A percentile compares a stretch with the other conserved stretches of the same genome.
These are phyloP conservation scores for Jamesozyma hellenica DNA, from an alignment of 805 yeast species.

Conservation along the genomic window DNA sequence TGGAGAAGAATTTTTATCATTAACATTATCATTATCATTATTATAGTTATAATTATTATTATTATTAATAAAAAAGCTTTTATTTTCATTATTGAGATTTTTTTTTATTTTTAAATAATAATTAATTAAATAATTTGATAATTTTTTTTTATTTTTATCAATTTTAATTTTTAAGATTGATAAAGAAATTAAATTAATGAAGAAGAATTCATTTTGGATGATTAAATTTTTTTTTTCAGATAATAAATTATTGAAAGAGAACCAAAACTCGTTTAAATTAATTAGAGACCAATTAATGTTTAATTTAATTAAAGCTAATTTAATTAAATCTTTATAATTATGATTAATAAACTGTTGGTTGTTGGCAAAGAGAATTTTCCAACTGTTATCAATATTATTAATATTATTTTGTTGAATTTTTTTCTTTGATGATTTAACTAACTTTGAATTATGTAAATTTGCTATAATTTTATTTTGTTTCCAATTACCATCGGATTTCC, in stretches of 20 bases:
- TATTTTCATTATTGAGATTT: neutral
- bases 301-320: constrained; percentile 9
- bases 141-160: constrained; percentile 9
- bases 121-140: constrained; percentile 7
- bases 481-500: constrained; percentile 24
- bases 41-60: neutral
- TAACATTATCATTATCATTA: neutral
- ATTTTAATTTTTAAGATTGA: constrained; percentile 18
- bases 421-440: no score
- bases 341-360: constrained; percentile 5
- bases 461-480: constrained; percentile 16
- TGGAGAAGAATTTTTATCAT: constrained; percentile 3
- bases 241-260: constrained; percentile 8
- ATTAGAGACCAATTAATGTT: constrained; percentile 16
- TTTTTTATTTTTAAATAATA: constrained; percentile 9
- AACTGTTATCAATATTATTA: neutral
- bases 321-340: constrained; percentile 6
- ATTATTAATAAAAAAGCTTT: no score
- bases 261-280: constrained; percentile 15
- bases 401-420: constrained; percentile 2
- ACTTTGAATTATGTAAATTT: constrained; percentile 8
- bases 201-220: constrained; percentile 7
- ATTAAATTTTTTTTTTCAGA: neutral
- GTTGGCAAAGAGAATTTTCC: neutral
- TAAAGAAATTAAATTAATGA: constrained; percentile 19